Conservation (phyloP, 345 rosid genomes). For the Excoecaria cochinchinensis region DNA sequence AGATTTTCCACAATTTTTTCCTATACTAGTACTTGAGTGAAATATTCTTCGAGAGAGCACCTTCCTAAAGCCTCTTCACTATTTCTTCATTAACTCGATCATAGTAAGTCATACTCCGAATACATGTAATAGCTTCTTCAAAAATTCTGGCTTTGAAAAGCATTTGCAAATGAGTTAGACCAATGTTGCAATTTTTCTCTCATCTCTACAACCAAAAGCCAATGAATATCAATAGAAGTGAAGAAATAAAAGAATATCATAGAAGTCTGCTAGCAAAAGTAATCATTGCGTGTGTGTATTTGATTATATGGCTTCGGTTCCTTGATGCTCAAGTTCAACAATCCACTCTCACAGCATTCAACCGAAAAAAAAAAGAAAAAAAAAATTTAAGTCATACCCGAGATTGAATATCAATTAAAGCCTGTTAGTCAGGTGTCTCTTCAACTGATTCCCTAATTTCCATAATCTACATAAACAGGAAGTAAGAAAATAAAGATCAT, state of each 20-base stretch:
- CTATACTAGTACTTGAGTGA: neutral
- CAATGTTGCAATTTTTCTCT: constrained; percentile 64
- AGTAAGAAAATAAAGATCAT: neutral
- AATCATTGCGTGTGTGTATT: neutral
- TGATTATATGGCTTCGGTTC: neutral
- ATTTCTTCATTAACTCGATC: constrained; percentile 77
- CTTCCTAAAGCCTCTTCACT: constrained; percentile 61
- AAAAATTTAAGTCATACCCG: constrained; percentile 44
- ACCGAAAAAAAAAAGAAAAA: neutral
- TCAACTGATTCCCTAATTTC: constrained; percentile 88
- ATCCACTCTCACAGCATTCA: constrained; percentile 8
- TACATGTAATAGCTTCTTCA: constrained; percentile 65
- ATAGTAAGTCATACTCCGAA: constrained; percentile 88
- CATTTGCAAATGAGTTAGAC: constrained; percentile 56
- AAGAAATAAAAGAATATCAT: neutral
- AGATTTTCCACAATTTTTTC: too few species aligned
- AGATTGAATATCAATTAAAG: constrained; percentile 54
- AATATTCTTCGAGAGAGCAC: constrained; percentile 8
- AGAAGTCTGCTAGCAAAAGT: neutral
- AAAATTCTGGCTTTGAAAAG: constrained; percentile 49
- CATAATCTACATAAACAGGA: constrained; percentile 58
- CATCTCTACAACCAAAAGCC: constrained; percentile 43
- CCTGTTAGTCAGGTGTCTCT: constrained; percentile 61
- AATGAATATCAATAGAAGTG: neutral
- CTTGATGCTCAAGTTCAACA: neutral